phyloP scores from a whole-genome alignment of 768 basidiomycete species.

The Phlegmacium glaucopus region DNA sequence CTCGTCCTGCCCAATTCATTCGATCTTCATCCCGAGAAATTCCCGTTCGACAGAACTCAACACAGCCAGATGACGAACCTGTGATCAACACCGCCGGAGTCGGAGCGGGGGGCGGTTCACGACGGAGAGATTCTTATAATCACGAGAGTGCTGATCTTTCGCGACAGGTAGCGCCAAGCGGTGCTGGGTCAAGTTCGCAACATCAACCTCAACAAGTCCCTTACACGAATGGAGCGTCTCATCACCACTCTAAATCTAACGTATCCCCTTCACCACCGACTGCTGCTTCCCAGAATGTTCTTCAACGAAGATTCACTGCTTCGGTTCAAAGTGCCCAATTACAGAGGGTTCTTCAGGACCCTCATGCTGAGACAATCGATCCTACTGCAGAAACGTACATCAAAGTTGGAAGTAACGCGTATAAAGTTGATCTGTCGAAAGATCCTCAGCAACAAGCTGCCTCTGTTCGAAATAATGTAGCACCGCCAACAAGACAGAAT shows the following conservation, averaged over 20 bases:
- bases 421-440: conserved; percentile 59
- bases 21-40: conserved; percentile 41
- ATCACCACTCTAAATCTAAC: conserved; percentile 8
- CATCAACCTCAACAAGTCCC: conserved; percentile 17
- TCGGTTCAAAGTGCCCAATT: conserved; percentile 24
- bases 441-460: conserved; percentile 56
- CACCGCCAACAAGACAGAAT: conserved; percentile 30
- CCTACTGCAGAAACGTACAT: conserved; percentile 65
- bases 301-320: conserved; percentile 21
- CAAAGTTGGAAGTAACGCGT: conserved; percentile 65
- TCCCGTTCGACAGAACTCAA: conserved; percentile 24
- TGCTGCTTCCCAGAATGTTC: conserved; percentile 15
- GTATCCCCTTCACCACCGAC: conserved; percentile 12
- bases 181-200: conserved; percentile 10
- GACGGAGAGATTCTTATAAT: conserved; percentile 31
- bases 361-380: conserved; percentile 57
- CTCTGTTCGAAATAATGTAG: conserved; percentile 12
- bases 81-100: conserved; percentile 63
- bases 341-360: conserved; percentile 39
- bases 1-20: conserved; percentile 53
- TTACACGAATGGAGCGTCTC: conserved; percentile 28
- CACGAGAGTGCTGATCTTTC: conserved; percentile 22
- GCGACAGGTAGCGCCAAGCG: conserved; percentile 31
- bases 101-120: conserved; percentile 56
- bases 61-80: conserved; percentile 39